Base-by-base conservation (phyloP, 768 basidiomycete genomes). In the Mycena olivaceomarginata region DNA sequence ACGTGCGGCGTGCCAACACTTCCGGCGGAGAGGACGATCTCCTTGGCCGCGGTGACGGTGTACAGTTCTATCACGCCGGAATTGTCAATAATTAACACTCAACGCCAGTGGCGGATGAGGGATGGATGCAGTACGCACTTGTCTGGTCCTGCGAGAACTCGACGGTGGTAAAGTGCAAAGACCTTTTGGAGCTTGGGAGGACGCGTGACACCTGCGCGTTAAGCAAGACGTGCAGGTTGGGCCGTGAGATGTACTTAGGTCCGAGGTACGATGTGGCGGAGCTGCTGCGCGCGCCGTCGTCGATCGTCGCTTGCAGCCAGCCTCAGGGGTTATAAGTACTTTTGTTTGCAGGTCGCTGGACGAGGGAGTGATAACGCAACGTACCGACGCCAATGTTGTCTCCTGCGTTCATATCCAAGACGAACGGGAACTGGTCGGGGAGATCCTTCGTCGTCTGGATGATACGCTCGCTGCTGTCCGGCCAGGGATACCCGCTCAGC, bases 401-500 rank as follows among this genome's bases (percentile, higher is more conserved):
- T 20, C 56, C 56, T 57, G 56, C 56, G 56, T 57, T 57, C 56
- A 57, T 57, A n/a, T 57, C 56, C 56, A 57, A 57, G 22, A 57
- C 56, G 5, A 57, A 57, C n/a, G 56, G n/a, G 4, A 20, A 57
- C 56, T 25, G n/a, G 22, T 57, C 22, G 9, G 56, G 56, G 1
- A 57, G 56, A 10, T 57, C 56, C 22, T 57, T 57, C 9, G 56
- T 57, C 6, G 56, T 57, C 56, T 22, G 56, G 56, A 57, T 25
- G 22, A 57, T 57, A 10, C 56, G 56, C 7, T 20, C 31, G 13
- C 22, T n/a, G 56, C 56, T 57, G 22, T 9, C 22, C 11, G 56
- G 56, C 56, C 56, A 57, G 56, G 56, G n/a, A 25, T 57, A 57
- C 22, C 56, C 56, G 22, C 22, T 22, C n/a, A 57, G 13, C 9